phyloP scores from a whole-genome alignment of 495 filamentous ascomycete species.

The Aspergillus panamensis region DNA sequence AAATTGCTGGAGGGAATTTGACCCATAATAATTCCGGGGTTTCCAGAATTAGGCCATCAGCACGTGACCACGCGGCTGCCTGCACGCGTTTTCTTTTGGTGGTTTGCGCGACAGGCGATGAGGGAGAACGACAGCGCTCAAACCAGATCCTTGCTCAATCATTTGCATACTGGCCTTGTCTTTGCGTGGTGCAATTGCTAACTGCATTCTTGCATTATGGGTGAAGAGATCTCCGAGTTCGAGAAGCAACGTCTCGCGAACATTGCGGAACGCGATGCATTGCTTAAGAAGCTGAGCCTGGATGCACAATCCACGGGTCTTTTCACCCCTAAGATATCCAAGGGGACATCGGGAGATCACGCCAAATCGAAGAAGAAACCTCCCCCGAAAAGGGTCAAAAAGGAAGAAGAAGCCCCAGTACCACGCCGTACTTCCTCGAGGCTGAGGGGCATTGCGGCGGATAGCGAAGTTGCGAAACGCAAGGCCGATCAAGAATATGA shows the following conservation, averaged over 20 bases:
- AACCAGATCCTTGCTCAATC: not conserved
- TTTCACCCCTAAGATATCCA: conserved; percentile 39
- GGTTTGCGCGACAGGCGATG: conserved; percentile 2
- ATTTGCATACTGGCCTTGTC: not conserved
- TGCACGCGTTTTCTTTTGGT: conserved; percentile 12
- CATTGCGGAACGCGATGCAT: conserved; percentile 68
- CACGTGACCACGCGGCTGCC: conserved; percentile 21
- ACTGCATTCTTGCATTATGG: conserved; percentile 12
- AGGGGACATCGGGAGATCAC: conserved; percentile 21
- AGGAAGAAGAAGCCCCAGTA: conserved; percentile 41
- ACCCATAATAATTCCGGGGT: not conserved
- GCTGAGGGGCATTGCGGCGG: conserved; percentile 61
- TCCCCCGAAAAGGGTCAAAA: conserved; percentile 45
- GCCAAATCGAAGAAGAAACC: conserved; percentile 48
- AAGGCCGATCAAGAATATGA: conserved; percentile 73
- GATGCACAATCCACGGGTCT: conserved; percentile 53
- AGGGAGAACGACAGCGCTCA: not conserved
- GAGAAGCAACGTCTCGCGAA: conserved; percentile 67
- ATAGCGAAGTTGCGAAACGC: conserved; percentile 71
- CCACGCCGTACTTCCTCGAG: conserved; percentile 65
- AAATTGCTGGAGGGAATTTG: not conserved
- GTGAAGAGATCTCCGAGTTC: conserved; percentile 56
- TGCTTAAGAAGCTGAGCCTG: conserved; percentile 56
- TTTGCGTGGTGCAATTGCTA: not conserved
- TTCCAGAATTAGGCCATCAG: not conserved